Percentiles rank a stretch among this genome's conserved stretches.
Evolutionary conservation across 1,139 yeast species (phyloP).

Genomic region (Candida frijolesensis): DNA sequence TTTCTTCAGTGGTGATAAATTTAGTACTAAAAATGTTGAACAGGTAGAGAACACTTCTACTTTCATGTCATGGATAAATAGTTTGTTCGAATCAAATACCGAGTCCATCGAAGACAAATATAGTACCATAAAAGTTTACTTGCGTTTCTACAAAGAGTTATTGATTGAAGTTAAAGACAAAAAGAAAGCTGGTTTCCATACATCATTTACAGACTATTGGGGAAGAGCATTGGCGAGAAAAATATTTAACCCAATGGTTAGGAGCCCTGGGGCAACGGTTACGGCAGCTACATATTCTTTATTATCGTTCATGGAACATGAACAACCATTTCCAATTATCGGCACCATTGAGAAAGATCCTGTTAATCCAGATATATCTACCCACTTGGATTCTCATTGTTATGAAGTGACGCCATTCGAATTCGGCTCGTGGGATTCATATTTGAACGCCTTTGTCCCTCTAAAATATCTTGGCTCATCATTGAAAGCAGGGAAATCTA

Average conservation of each 20-base stretch:
- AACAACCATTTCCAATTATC: constrained; percentile 48
- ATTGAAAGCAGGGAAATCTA: constrained; percentile 34
- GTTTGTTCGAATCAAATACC: not conserved
- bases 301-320: constrained; percentile 22
- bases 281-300: constrained; percentile 21
- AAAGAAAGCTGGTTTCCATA: constrained; percentile 52
- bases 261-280: constrained; percentile 38
- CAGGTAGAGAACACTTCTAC: not conserved
- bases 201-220: constrained; percentile 70
- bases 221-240: constrained; percentile 59
- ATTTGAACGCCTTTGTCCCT: constrained; percentile 52
- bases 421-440: constrained; percentile 68
- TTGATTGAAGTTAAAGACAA: constrained; percentile 55
- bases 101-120: not conserved
- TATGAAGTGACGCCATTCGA: constrained; percentile 67
- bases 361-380: constrained; percentile 16
- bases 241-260: constrained; percentile 40
- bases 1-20: constrained; percentile 16
- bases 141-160: constrained; percentile 52
- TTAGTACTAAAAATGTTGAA: constrained; percentile 1
- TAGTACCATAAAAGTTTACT: constrained; percentile 27
- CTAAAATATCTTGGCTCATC: constrained; percentile 56
- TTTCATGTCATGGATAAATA: constrained; percentile 8
- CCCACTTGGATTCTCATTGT: constrained; percentile 31
- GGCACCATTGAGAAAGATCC: constrained; percentile 39